Evolutionary conservation across 257 asterid genomes (phyloP).

Genomic region (Pogostemon cablin): DNA sequence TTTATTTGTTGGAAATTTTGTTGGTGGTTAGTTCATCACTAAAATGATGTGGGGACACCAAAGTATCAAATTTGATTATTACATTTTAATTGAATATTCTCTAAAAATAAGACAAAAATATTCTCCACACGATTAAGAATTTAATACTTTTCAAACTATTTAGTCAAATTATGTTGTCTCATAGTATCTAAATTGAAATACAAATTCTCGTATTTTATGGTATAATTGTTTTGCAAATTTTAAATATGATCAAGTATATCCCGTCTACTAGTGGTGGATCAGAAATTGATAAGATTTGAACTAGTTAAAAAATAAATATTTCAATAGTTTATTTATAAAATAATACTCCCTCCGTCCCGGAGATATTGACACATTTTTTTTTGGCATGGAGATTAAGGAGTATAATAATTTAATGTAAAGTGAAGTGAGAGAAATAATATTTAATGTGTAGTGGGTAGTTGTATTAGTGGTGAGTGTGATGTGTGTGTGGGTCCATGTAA

Average conservation of each 20-base stretch:
- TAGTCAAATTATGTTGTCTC: constrained; percentile 16
- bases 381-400: too few relatives aligned
- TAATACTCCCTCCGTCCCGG: too few relatives aligned
- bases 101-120: not conserved
- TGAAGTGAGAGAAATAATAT: too few relatives aligned
- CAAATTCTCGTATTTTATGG: not conserved
- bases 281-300: too few relatives aligned
- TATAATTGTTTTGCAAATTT: not conserved
- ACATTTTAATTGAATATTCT: constrained; percentile 12
- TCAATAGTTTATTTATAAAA: too few relatives aligned
- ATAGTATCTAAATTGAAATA: not conserved
- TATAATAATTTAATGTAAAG: too few relatives aligned
- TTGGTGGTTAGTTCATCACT: not conserved
- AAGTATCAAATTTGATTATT: constrained; percentile 23
- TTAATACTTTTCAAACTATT: constrained; percentile 10
- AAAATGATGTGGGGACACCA: constrained; percentile 3
- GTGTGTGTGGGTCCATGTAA: too few relatives aligned
- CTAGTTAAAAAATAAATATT: too few relatives aligned
- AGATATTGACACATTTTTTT: too few relatives aligned
- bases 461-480: too few relatives aligned
- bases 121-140: not conserved
- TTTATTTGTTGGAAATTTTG: not conserved
- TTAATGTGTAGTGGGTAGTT: too few relatives aligned
- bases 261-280: not conserved
- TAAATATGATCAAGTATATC: not conserved